phyloP scores from a whole-genome alignment of 352 stramenopile genomes.

The Phytopythium chamaehyphon region DNA sequence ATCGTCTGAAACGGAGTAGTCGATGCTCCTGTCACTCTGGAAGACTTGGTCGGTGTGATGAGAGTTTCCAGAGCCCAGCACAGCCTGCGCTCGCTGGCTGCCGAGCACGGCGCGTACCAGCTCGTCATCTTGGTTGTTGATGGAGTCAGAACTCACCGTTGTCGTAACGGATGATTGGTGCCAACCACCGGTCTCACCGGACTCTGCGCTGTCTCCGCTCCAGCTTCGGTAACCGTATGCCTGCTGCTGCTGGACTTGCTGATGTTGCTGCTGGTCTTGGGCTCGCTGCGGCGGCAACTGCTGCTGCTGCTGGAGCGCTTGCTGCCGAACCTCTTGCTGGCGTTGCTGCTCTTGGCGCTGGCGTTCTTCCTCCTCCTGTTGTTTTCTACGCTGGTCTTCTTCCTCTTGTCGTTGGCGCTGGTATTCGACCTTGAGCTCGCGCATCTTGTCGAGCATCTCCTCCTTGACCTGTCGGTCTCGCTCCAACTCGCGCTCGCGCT shows the following conservation, averaged over 20 bases:
- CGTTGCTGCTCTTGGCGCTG: conserved; percentile 4
- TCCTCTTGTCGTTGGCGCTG: background rate
- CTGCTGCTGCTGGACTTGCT: conserved; percentile 5
- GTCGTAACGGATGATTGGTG: background rate
- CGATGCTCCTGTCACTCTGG: conserved; percentile 2
- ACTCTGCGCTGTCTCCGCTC: conserved; percentile 1
- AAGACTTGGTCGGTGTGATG: background rate
- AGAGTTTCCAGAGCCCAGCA: background rate
- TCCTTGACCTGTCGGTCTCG: background rate
- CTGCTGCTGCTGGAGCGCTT: conserved; percentile 12
- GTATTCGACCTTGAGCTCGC: background rate
- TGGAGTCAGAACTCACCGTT: background rate
- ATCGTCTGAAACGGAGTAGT: conserved; percentile 5
- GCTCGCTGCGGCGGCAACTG: no score
- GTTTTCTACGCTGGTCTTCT: background rate
- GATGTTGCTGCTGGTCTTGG: background rate
- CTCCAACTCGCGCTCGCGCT: conserved; percentile 6
- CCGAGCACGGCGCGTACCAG: conserved; percentile 7
- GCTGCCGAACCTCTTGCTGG: conserved; percentile 12
- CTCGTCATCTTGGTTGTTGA: conserved; percentile 7
- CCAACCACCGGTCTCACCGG: background rate
- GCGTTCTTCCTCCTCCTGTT: conserved; percentile 5
- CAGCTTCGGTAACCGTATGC: background rate
- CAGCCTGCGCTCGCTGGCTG: background rate
- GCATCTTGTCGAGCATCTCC: conserved; percentile 2